Percentiles rank a stretch among this genome's conserved stretches.
phyloP scores from a whole-genome alignment of 2,329 filamentous ascomycete species.

The Apiospora arundinis region DNA sequence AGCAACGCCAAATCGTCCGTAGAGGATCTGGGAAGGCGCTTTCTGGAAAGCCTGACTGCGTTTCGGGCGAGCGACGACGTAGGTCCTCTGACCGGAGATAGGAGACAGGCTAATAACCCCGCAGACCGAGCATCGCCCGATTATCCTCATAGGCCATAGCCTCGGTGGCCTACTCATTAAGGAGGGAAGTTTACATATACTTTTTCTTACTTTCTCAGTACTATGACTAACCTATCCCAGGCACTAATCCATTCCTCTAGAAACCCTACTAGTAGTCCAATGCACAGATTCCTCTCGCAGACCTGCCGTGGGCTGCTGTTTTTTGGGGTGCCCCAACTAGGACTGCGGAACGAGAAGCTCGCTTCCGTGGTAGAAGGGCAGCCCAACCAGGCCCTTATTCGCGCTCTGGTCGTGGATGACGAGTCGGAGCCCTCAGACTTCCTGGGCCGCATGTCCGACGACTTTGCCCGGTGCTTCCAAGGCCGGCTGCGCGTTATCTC shows the following conservation, averaged over 20 bases:
- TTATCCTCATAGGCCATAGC: slow-evolving; percentile 37
- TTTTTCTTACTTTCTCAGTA: not conserved
- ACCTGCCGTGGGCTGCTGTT: slow-evolving; percentile 35
- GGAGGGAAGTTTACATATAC: slow-evolving; percentile 28
- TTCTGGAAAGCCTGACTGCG: slow-evolving; percentile 28
- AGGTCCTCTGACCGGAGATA: not conserved
- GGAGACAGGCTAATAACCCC: slow-evolving; percentile 11
- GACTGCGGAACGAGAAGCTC: slow-evolving; percentile 32
- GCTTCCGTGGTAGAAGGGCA: slow-evolving; percentile 31
- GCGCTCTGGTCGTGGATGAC: slow-evolving; percentile 29
- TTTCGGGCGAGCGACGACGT: slow-evolving; percentile 28
- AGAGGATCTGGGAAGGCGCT: slow-evolving; percentile 26
- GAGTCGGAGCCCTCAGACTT: slow-evolving; percentile 32
- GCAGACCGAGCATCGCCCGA: slow-evolving; percentile 29
- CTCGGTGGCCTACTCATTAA: slow-evolving; percentile 38
- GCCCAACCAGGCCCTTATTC: slow-evolving; percentile 34
- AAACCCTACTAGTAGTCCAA: not conserved
- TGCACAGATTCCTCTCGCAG: slow-evolving; percentile 24
- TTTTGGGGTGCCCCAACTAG: slow-evolving; percentile 39
- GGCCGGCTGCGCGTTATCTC: slow-evolving; percentile 30
- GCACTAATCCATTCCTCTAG: not conserved
- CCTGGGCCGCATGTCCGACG: slow-evolving; percentile 28
- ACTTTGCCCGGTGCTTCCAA: slow-evolving; percentile 31
- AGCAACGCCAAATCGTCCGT: slow-evolving; percentile 33
- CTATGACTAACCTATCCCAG: not conserved